Conservation (phyloP, 805 yeast genomes). For the Starmera quercuum region DNA sequence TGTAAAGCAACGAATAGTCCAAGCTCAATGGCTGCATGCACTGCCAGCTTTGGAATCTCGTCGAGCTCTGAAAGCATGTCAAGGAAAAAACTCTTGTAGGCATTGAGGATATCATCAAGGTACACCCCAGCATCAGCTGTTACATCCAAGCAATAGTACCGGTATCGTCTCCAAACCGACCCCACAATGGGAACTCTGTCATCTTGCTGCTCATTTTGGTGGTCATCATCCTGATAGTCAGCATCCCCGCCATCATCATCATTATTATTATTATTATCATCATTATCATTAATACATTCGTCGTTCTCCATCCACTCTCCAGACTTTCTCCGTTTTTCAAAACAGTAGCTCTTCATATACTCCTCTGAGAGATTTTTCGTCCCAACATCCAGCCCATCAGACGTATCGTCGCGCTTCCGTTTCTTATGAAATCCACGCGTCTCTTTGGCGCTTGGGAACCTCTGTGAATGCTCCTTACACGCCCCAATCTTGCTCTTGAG, state of each 20-base stretch:
- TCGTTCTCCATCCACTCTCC: neutral
- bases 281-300: neutral
- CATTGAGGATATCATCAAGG: neutral
- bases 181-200: too few relatives aligned
- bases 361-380: too few relatives aligned
- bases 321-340: neutral
- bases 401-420: too few relatives aligned
- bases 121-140: neutral
- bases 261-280: neutral
- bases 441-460: too few relatives aligned
- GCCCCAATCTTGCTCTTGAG: neutral
- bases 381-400: too few relatives aligned
- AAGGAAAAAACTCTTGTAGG: neutral
- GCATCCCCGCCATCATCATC: neutral
- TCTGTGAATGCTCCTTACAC: neutral
- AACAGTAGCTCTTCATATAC: too few relatives aligned
- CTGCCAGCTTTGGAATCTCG: slow-evolving; percentile 1
- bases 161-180: neutral
- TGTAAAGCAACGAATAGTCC: slow-evolving; percentile 6
- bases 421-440: too few relatives aligned
- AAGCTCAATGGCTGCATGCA: slow-evolving; percentile 5
- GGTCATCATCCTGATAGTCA: neutral
- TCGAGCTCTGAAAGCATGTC: neutral
- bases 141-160: neutral
- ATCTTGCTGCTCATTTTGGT: neutral